Conservation (phyloP, 2,329 filamentous ascomycete species). For the Juglanconis oblonga region DNA sequence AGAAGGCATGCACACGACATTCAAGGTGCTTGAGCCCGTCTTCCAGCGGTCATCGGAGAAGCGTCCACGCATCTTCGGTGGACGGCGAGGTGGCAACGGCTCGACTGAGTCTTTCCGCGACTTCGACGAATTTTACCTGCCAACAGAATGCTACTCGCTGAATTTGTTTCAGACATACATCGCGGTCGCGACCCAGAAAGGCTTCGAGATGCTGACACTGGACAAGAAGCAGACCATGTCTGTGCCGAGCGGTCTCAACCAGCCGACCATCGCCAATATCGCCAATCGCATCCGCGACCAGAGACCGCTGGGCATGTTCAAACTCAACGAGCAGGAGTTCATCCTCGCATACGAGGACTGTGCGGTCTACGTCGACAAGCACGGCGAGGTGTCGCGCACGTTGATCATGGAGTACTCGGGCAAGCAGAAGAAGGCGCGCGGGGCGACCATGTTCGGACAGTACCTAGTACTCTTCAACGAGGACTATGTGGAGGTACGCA, state of each 20-base stretch:
- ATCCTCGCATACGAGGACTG: constrained; percentile 93
- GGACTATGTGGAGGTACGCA: constrained; percentile 95
- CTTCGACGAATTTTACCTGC: constrained; percentile 98
- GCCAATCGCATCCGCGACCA: constrained; percentile 79
- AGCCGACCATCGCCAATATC: constrained; percentile 78
- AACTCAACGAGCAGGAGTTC: constrained; percentile 88
- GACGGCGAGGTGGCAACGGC: constrained; percentile 59
- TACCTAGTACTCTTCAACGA: constrained; percentile 93
- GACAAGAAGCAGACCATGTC: constrained; percentile 97
- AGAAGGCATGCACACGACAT: constrained; percentile 86
- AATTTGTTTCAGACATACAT: constrained; percentile 96
- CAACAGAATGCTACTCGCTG: constrained; percentile 88
- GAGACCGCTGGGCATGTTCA: constrained; percentile 91
- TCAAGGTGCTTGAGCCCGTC: constrained; percentile 95
- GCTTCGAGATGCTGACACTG: constrained; percentile 91
- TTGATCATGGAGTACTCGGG: constrained; percentile 99
- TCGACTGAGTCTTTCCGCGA: constrained; percentile 95
- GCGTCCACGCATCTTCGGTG: constrained; percentile 65
- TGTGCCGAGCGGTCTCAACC: constrained; percentile 76
- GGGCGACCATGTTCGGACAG: constrained; percentile 84
- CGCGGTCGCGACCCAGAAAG: constrained; percentile 84
- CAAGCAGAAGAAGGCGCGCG: constrained; percentile 71
- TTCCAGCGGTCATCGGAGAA: constrained; percentile 89
- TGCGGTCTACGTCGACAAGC: constrained; percentile 96
- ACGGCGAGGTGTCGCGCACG: constrained; percentile 88